phyloP scores from a whole-genome alignment of 306 rosid species.

The Prunus mume region DNA sequence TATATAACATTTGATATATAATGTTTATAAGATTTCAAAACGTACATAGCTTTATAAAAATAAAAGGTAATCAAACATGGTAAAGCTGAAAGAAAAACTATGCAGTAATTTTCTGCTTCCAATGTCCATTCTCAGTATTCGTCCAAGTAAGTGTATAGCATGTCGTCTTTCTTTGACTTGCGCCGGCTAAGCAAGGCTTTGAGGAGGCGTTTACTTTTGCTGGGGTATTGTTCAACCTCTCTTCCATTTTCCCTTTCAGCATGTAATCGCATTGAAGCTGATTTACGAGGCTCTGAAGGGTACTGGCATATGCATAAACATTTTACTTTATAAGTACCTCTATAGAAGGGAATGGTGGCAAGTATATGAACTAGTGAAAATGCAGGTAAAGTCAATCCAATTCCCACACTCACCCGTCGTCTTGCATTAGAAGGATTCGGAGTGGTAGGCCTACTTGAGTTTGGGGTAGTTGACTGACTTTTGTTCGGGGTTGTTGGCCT shows the following conservation, averaged over 20 bases:
- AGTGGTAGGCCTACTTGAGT: slow-evolving; percentile 79
- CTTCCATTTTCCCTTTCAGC: slow-evolving; percentile 69
- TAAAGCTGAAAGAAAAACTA: slow-evolving; percentile 36
- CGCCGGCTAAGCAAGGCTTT: slow-evolving; percentile 96
- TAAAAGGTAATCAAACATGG: slow-evolving; percentile 13
- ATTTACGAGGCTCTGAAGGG: slow-evolving; percentile 90
- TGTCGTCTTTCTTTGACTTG: slow-evolving; percentile 93
- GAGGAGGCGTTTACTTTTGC: slow-evolving; percentile 90
- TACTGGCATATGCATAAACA: slow-evolving; percentile 41
- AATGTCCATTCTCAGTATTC: slow-evolving; percentile 57
- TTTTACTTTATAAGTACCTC: slow-evolving; percentile 4
- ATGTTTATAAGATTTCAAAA: not conserved
- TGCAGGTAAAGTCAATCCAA: not conserved
- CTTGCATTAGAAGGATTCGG: slow-evolving; percentile 69
- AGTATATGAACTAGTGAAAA: not conserved
- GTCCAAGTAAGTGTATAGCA: slow-evolving; percentile 82
- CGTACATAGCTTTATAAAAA: slow-evolving; percentile 18
- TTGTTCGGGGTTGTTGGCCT: slow-evolving; percentile 65
- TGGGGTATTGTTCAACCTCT: slow-evolving; percentile 74
- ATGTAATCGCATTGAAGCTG: slow-evolving; percentile 85
- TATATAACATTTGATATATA: not conserved
- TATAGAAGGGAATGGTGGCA: not conserved
- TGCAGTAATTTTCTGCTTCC: slow-evolving; percentile 34
- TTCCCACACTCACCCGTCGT: slow-evolving; percentile 55
- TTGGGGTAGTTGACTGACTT: slow-evolving; percentile 73